Base-by-base conservation (phyloP, 169 alveolate species). In the Eimeria acervulina region DNA sequence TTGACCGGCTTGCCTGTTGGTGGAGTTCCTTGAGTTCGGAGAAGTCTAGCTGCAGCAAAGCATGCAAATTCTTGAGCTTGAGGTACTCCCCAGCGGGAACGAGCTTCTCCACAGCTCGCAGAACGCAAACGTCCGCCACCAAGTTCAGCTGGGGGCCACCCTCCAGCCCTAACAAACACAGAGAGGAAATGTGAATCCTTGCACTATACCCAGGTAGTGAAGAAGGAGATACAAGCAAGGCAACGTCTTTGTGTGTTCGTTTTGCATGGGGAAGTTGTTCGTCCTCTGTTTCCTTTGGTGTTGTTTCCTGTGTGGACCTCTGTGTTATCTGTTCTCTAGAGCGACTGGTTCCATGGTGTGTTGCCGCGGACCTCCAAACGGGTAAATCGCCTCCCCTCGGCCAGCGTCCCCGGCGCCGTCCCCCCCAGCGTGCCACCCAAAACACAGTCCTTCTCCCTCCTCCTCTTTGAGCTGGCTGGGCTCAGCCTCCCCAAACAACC, bases 401-500 rank as follows among this genome's bases (percentile, higher is more conserved):
- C 51, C 28, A 36, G 92, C 92, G 38, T 1, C 33, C 33, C 17
- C 76, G 40, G 78, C 44, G 26, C 72, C 92, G 21, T 6, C 47
- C 51, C 33, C 76, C 12, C 76, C 68, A 26, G 74, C 85, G 19
- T 23, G 68, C 40, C 55, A 13, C 93, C 92, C 81, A 66, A 76
- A 55, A 42, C 90, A 90, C 5, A 59, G 93, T 38, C 33, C 93
- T 40, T 36, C 59, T 59, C n/a, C 17, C n/a, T 42, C 96, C n/a
- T 51, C 80, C 19, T 19, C 92, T 63, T 31, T 85, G 19, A 92
- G 91, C 72, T 40, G 63, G 76, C 42, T 63, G 23, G 74, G 36
- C 26, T 92, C 96, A 0, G 68, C 40, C 52, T 92, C 96, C 36
- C 96, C 96, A 78, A 92, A 78, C 51, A 92, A 59, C 96, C 96